These are phyloP conservation scores for Dothideomycetidae sp. DNA, from an alignment of 2,329 filamentous ascomycete species.

Conservation along the genomic window DNA sequence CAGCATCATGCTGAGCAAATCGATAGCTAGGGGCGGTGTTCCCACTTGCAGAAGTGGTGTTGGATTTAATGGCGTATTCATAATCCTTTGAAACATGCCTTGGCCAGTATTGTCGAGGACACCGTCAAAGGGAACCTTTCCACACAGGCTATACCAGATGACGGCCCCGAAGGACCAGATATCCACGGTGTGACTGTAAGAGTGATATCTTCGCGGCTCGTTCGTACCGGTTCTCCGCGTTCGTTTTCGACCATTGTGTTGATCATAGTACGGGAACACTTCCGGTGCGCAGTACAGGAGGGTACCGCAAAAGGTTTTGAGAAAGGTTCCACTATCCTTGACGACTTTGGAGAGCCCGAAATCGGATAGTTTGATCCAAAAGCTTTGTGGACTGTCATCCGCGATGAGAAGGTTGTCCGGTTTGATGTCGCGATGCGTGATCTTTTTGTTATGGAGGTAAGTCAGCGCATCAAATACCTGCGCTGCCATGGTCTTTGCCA, in stretches of 20 bases:
- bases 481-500: slow-evolving; percentile 55
- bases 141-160: slow-evolving; percentile 72
- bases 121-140: slow-evolving; percentile 66
- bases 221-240: slow-evolving; percentile 35
- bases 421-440: slow-evolving; percentile 97
- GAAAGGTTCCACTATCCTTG: slow-evolving; percentile 67
- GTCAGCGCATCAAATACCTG: slow-evolving; percentile 71
- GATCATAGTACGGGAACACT: slow-evolving; percentile 72
- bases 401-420: slow-evolving; percentile 91
- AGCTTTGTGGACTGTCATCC: slow-evolving; percentile 44
- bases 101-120: slow-evolving; percentile 61
- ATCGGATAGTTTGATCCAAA: slow-evolving; percentile 82
- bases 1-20: slow-evolving; percentile 67
- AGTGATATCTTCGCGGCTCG: slow-evolving; percentile 33
- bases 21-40: slow-evolving; percentile 53
- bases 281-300: slow-evolving; percentile 92
- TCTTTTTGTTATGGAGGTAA: slow-evolving; percentile 75
- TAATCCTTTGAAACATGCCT: slow-evolving; percentile 72
- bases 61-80: slow-evolving; percentile 59
- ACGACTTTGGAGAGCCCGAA: slow-evolving; percentile 95
- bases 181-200: slow-evolving; percentile 85
- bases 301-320: slow-evolving; percentile 94
- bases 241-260: slow-evolving; percentile 44
- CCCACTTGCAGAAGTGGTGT: slow-evolving; percentile 43
- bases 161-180: slow-evolving; percentile 95